These are phyloP conservation scores for Populus simonii DNA, from an alignment of 345 rosid genomes.

Conservation along the genomic window DNA sequence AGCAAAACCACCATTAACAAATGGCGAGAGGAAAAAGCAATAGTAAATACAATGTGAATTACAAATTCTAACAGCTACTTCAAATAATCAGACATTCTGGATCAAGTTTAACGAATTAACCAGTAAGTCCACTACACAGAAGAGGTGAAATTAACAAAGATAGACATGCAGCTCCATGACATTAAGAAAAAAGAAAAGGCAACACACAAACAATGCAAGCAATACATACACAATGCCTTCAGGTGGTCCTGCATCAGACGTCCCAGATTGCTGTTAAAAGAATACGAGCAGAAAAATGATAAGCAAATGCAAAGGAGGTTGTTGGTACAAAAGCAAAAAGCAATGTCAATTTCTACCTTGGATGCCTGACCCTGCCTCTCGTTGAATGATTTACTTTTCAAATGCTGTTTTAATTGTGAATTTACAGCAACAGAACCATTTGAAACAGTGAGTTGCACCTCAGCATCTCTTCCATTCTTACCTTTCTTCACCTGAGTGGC, in stretches of 20 bases:
- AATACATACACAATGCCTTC: constrained; percentile 56
- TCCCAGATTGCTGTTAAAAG: constrained; percentile 51
- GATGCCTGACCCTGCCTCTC: constrained; percentile 44
- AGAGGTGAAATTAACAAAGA: neutral
- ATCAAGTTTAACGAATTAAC: neutral
- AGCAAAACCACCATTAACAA: constrained; percentile 28
- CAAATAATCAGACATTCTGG: neutral
- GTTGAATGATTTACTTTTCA: constrained; percentile 48
- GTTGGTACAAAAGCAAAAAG: neutral
- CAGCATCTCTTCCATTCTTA: constrained; percentile 43
- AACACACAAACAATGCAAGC: constrained; percentile 1
- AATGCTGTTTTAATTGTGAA: constrained; percentile 43
- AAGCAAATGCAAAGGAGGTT: constrained; percentile 17
- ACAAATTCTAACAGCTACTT: constrained; percentile 2
- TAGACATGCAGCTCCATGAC: neutral
- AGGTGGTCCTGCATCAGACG: constrained; percentile 41
- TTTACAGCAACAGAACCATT: constrained; percentile 51
- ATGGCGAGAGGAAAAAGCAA: constrained; percentile 1
- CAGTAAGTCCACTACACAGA: neutral
- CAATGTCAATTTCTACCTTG: constrained; percentile 37
- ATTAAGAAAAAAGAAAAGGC: neutral
- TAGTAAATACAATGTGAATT: constrained; percentile 4
- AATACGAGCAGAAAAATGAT: constrained; percentile 28
- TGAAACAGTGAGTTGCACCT: constrained; percentile 29
- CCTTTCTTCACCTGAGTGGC: constrained; percentile 43